phyloP scores from a whole-genome alignment of 2,329 filamentous ascomycete genomes.

The Triangularia setosa region DNA sequence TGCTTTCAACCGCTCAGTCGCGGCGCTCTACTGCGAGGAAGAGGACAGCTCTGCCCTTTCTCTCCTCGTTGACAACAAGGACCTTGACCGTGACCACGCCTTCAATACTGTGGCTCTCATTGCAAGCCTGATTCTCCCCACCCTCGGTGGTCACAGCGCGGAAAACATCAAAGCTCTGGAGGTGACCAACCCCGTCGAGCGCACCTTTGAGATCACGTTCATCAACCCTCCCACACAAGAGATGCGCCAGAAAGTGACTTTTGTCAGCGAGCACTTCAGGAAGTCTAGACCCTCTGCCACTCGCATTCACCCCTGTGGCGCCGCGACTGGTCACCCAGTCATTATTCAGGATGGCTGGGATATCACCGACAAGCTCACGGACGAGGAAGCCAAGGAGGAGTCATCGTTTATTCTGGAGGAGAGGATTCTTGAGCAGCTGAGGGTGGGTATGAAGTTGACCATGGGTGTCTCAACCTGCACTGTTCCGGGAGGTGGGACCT shows the following conservation, averaged over 20 bases:
- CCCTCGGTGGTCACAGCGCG: slow-evolving; percentile 17
- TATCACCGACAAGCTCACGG: slow-evolving; percentile 29
- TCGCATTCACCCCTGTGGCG: slow-evolving; percentile 42
- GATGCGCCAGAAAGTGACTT: slow-evolving; percentile 41
- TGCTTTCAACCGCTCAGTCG: slow-evolving; percentile 73
- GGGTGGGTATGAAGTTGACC: slow-evolving; percentile 58
- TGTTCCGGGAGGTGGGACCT: slow-evolving; percentile 56
- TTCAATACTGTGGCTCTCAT: slow-evolving; percentile 42
- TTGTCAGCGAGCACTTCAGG: slow-evolving; percentile 32
- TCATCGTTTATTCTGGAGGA: slow-evolving; percentile 50
- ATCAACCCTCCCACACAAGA: slow-evolving; percentile 46
- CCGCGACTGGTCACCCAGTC: slow-evolving; percentile 41
- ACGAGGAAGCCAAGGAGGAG: slow-evolving; percentile 38
- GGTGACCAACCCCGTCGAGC: slow-evolving; percentile 34
- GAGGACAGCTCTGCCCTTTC: slow-evolving; percentile 27
- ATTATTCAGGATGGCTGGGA: slow-evolving; percentile 48
- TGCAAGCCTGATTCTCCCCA: slow-evolving; percentile 36
- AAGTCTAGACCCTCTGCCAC: not conserved
- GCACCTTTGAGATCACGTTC: slow-evolving; percentile 57
- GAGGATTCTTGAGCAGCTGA: slow-evolving; percentile 41
- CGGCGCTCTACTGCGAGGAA: slow-evolving; percentile 56
- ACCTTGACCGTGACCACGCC: slow-evolving; percentile 37
- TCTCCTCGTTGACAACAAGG: slow-evolving; percentile 24
- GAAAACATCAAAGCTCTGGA: slow-evolving; percentile 33
- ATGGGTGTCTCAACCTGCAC: slow-evolving; percentile 43